Base-by-base conservation (phyloP, 2,329 filamentous ascomycete genomes). In the Penicillium sp. region DNA sequence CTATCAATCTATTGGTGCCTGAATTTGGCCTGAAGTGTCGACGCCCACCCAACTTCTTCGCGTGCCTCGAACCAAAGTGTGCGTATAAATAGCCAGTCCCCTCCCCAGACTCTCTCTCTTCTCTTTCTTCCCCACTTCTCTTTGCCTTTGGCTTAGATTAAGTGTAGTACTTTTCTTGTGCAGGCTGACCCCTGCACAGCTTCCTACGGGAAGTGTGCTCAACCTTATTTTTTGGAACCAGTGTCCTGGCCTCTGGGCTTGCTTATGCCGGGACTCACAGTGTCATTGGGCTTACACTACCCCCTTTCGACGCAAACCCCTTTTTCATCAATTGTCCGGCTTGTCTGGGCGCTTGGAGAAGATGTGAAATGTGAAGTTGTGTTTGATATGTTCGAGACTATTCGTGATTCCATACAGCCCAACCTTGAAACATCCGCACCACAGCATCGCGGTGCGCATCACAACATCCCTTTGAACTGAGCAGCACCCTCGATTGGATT, bases 241-340 rank as follows among this genome's bases (percentile, higher is more conserved):
- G 34, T n/a, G 6, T 7, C 34, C 13, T 36, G 34, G 34, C 34
- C 34, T n/a, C 34, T 36, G 34, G 11, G 34, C 34, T 36, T 36
- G 34, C 34, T 4, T 11, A 40, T 21, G 38, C 16, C 18, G n/a
- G n/a, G 34, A 4, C 8, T 5, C 38, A 40, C n/a, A 40, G 38
- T 40, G n/a, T 18, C 38, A 40, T n/a, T 40, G 38, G 38, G 38
- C 38, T 22, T 40, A 40, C 38, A 40, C 38, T 89, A 82, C 78
- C 80, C 83, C 85, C 80, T 79, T 83, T 83, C 73, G 85, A 88
- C 80, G 86, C 87, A 83, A 89, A 27, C 56, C 69, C 32, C 8
- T 40, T 74, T 75, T 84, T 84, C 84, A 82, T 86, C 84, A 75
- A 78, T 65, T 58, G 67, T 70, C 64, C 76, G 78, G 82, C 78